Percentiles rank a stretch among this genome's conserved stretches.
These are phyloP conservation scores for Pisolithus albus DNA, from an alignment of 768 basidiomycete species.

Conservation along the genomic window DNA sequence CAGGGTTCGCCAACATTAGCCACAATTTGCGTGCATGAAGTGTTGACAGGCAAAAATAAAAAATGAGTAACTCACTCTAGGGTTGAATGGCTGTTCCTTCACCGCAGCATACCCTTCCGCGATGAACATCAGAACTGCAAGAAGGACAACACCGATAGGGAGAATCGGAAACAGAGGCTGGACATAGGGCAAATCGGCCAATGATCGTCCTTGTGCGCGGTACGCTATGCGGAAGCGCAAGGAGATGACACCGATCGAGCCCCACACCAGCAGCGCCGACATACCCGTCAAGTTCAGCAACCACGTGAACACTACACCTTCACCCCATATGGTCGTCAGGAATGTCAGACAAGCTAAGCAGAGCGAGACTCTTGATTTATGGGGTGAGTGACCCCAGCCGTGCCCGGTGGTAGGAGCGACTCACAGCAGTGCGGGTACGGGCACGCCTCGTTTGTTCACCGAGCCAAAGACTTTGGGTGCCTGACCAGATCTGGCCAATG, in stretches of 20 bases:
- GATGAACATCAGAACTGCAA: slow-evolving; percentile 46
- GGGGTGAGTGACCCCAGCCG: slow-evolving; percentile 11
- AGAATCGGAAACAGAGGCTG: slow-evolving; percentile 52
- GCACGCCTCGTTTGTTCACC: slow-evolving; percentile 59
- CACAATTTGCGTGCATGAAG: not conserved
- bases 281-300: slow-evolving; percentile 60
- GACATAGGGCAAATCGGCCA: slow-evolving; percentile 51
- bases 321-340: slow-evolving; percentile 53
- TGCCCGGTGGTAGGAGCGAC: slow-evolving; percentile 20
- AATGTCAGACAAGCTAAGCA: slow-evolving; percentile 45
- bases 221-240: slow-evolving; percentile 62
- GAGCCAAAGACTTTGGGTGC: slow-evolving; percentile 61
- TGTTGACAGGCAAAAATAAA: not conserved
- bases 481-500: slow-evolving; percentile 57
- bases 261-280: slow-evolving; percentile 63
- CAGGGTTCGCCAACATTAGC: not conserved
- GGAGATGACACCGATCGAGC: slow-evolving; percentile 46
- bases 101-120: slow-evolving; percentile 50
- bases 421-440: slow-evolving; percentile 47
- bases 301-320: slow-evolving; percentile 50
- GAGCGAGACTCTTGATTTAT: slow-evolving; percentile 36
- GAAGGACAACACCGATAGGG: slow-evolving; percentile 42
- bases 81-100: slow-evolving; percentile 36
- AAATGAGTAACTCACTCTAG: slow-evolving; percentile 27
- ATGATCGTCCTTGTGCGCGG: slow-evolving; percentile 41